Base-by-base conservation (phyloP, 2,329 filamentous ascomycete genomes). In the Scopulariopsis brevicaulis region DNA sequence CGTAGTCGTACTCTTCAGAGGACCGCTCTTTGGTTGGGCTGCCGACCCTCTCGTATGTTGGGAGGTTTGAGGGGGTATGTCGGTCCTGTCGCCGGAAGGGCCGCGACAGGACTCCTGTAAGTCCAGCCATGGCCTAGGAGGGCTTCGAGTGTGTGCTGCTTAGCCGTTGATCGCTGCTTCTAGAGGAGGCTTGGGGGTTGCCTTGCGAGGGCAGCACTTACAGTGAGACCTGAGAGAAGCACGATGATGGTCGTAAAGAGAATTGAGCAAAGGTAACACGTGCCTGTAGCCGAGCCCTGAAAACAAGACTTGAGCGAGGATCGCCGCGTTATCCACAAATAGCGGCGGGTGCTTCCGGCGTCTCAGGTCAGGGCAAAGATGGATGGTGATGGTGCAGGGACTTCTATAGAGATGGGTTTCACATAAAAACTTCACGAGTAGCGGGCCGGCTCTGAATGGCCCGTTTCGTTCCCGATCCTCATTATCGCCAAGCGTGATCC, bases 1-100 rank as follows among this genome's bases (percentile, higher is more conserved):
- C 74, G 58, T 70, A 69, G 58, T 77, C 73, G 22, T 77, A 74
- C 59, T 79, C 74, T 61, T 80, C 76, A 2, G 79, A 81, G 58
- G 72, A 74, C 59, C 74, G 75, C 59, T 82, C 80, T 63, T 82
- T 81, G 22, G 66, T 71, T 1, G 72, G 69, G 2, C 71, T 64
- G 25, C 67, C 63, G 43, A 75, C 58, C 59, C 74, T 74, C 62
- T 78, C 75, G 67, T 82, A 82, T 12, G 81, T 63, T 22, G 80
- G 80, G 32, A 83, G 70, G 60, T 71, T 75, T 56, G 56, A 54
- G 32, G 57, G 32, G 20, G 28, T 6, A 14, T 51, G 40, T 22
- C 51, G 56, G 20, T 22, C 55, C 37, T 28, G 48, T 25, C 55
- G 55, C 55, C 55, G 48, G 48, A 57, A 51, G 37, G 55, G 55